phyloP scores from a whole-genome alignment of 83 land plant species.

The Isoetes engelmannii region DNA sequence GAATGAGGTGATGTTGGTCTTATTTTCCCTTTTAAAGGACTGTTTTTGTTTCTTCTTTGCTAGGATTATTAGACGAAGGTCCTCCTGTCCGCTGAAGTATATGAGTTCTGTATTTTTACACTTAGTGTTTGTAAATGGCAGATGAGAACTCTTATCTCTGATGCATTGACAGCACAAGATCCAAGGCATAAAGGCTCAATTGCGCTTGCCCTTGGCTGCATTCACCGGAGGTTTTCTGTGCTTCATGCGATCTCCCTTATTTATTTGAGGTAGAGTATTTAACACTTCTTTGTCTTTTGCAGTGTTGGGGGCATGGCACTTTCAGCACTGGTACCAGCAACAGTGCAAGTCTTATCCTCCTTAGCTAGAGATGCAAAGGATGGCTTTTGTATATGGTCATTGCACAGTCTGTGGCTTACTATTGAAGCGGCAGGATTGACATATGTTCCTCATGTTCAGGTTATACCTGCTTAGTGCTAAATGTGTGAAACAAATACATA shows the following conservation, averaged over 20 bases:
- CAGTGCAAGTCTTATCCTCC: slow-evolving; percentile 61
- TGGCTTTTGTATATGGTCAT: slow-evolving; percentile 59
- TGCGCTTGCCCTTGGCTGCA: slow-evolving; percentile 83
- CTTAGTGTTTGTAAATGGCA: slow-evolving; percentile 19
- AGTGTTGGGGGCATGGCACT: slow-evolving; percentile 98
- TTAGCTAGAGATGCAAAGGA: slow-evolving; percentile 61
- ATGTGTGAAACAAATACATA: too few relatives aligned
- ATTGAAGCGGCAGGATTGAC: slow-evolving; percentile 93
- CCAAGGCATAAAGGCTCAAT: slow-evolving; percentile 59
- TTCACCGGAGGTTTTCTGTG: slow-evolving; percentile 75
- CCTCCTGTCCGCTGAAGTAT: too few relatives aligned
- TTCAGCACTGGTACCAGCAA: slow-evolving; percentile 69
- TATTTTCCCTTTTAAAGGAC: too few relatives aligned
- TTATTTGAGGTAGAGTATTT: not conserved
- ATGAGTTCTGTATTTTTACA: not conserved
- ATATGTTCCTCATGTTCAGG: slow-evolving; percentile 91
- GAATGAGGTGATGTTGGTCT: too few relatives aligned
- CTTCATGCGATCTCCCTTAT: not conserved
- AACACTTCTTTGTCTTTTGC: slow-evolving; percentile 14
- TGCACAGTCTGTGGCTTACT: slow-evolving; percentile 88
- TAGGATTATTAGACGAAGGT: too few relatives aligned
- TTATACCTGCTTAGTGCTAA: not conserved
- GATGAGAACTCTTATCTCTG: slow-evolving; percentile 61
- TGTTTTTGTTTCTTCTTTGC: too few relatives aligned
- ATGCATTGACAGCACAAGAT: slow-evolving; percentile 40